These are phyloP conservation scores for Astrothelium subdiscretum DNA, from an alignment of 495 filamentous ascomycete genomes.

Conservation along the genomic window DNA sequence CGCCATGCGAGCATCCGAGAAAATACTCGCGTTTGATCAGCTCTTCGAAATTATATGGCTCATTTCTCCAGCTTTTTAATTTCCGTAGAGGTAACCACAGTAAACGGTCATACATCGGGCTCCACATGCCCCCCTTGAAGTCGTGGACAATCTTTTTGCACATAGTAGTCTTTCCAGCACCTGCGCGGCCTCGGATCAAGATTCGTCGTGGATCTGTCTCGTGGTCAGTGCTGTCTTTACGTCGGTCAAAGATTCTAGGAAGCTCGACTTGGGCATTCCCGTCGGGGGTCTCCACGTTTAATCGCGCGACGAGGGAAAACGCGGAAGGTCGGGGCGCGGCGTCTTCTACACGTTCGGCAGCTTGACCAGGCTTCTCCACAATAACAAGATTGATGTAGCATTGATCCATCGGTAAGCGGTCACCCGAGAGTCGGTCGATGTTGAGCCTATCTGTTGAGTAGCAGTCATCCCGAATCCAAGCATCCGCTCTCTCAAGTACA, in stretches of 20 bases:
- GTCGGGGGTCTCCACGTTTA: neutral
- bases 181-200: constrained; percentile 32
- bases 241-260: constrained; percentile 18
- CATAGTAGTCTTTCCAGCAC: constrained; percentile 36
- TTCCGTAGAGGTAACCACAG: neutral
- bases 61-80: neutral
- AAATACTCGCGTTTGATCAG: neutral
- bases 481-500: constrained; percentile 15
- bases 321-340: constrained; percentile 12
- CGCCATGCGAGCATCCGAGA: neutral
- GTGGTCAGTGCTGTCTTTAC: constrained; percentile 13
- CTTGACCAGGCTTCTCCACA: constrained; percentile 13
- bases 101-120: constrained; percentile 25
- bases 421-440: constrained; percentile 30
- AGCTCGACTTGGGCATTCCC: constrained; percentile 17
- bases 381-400: constrained; percentile 26
- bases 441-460: constrained; percentile 20
- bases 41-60: neutral
- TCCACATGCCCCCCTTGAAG: constrained; percentile 21
- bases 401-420: constrained; percentile 21
- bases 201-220: constrained; percentile 23
- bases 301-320: constrained; percentile 15
- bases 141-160: constrained; percentile 35
- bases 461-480: constrained; percentile 17
- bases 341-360: constrained; percentile 3